Conservation (phyloP, 139 green algal genomes). For the Pseudopediastrum boryanum region DNA sequence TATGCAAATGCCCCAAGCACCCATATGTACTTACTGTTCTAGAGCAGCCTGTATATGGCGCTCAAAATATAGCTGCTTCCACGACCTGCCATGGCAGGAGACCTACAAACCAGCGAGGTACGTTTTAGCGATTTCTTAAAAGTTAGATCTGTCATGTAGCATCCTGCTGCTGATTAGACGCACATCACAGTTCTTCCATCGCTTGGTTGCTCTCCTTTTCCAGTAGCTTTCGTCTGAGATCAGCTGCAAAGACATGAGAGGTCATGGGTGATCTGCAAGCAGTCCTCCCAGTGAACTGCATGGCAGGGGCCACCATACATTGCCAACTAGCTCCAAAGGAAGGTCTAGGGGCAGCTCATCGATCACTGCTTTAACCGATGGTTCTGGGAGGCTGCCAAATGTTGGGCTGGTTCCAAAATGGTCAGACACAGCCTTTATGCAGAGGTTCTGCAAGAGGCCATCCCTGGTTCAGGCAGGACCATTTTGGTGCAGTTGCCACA, state of each 20-base stretch:
- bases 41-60: constrained; percentile 72
- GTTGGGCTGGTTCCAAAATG: constrained; percentile 63
- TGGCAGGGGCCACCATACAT: constrained; percentile 25
- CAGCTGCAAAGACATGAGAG: constrained; percentile 16
- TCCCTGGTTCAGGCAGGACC: no score
- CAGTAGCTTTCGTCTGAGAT: constrained; percentile 82
- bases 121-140: not conserved
- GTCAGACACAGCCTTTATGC: constrained; percentile 60
- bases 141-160: not conserved
- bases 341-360: constrained; percentile 65
- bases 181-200: constrained; percentile 77
- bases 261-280: not conserved
- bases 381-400: constrained; percentile 53
- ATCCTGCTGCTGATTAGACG: not conserved
- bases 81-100: constrained; percentile 65
- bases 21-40: constrained; percentile 58
- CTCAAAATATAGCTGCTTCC: constrained; percentile 90
- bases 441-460: constrained; percentile 55
- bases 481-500: no score
- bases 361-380: constrained; percentile 59
- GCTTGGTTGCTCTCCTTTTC: constrained; percentile 50
- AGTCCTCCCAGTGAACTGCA: not conserved
- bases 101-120: constrained; percentile 32
- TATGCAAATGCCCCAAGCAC: not conserved
- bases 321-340: constrained; percentile 74